These are phyloP conservation scores for Melastoma malabathricum DNA, from an alignment of 345 rosid genomes.

Conservation along the genomic window DNA sequence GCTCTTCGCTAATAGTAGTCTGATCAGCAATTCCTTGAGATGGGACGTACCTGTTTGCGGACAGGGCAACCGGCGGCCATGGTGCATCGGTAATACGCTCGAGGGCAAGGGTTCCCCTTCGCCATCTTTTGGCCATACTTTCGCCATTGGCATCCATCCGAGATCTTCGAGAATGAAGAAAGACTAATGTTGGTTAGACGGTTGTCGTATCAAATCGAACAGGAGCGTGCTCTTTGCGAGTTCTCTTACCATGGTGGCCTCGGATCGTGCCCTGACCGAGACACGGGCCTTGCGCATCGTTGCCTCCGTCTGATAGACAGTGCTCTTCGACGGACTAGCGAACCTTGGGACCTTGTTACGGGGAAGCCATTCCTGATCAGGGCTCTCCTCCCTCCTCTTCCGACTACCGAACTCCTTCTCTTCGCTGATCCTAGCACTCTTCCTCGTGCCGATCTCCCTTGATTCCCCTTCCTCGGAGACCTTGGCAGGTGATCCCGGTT, in stretches of 20 bases:
- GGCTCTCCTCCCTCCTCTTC: constrained; percentile 21
- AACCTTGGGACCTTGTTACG: constrained; percentile 37
- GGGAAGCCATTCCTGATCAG: constrained; percentile 26
- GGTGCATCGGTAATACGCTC: constrained; percentile 70
- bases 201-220: neutral
- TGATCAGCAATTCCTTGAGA: neutral
- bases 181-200: neutral
- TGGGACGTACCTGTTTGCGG: constrained; percentile 41
- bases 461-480: constrained; percentile 9
- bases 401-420: constrained; percentile 15
- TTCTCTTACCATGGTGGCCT: constrained; percentile 12
- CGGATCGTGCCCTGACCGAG: constrained; percentile 56
- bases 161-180: constrained; percentile 19
- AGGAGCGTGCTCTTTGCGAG: neutral
- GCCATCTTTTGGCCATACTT: constrained; percentile 78
- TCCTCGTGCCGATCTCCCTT: constrained; percentile 4
- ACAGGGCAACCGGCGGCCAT: constrained; percentile 80
- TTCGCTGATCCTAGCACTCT: constrained; percentile 8
- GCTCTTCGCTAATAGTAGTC: neutral
- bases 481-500: constrained; percentile 25
- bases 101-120: constrained; percentile 69
- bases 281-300: constrained; percentile 63
- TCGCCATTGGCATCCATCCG: constrained; percentile 75
- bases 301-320: constrained; percentile 47
- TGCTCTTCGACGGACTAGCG: constrained; percentile 19